Evolutionary conservation across 106 monocot genomes (phyloP), one percentile per base, ranked within the genome.

Genomic region (Dendrobium huoshanense): DNA sequence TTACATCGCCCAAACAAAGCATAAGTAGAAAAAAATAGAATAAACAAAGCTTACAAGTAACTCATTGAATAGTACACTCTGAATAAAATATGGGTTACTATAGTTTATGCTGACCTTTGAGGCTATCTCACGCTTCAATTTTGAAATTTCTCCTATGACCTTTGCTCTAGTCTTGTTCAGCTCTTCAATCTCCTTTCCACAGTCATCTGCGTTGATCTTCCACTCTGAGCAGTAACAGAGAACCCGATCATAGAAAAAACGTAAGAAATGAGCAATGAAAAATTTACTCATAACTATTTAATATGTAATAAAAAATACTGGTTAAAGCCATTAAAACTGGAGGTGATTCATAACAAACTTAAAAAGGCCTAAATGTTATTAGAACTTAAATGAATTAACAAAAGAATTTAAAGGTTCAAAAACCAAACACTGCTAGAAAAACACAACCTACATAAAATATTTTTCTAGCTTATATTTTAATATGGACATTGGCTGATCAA

Each of bases 201-300:
- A 95, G 54, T 85, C 88, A 88, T 99, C 95, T 19, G 95, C 84
- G 82, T 91, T 92, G 15, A 85, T 45, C 83, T 95, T 99, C 95
- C 91, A 88, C 43, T 86, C 99, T 99, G 82, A 67, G 82, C 2
- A 77, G 37, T 29, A 41, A 33, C 77, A 82, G 40, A 78, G 4
- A 78, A 16, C 42, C 20, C 80, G 22, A 10, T 41, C 43, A 79
- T 72, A 47, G 20, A 77, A 67, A 29, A 45, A 74, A 41, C 40
- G 1, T 76, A n/a, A 49, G 18, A 64, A 78, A 37, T 11, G 11
- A 82, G 51, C 55, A 77, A 54, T 54, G 25, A 48, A 79, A 44
- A 37, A 4, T 37, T 22, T 33, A 18, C 18, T 56, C 17, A 27
- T 43, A 59, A 77, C 44, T 51, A 55, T 56, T 31, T 43, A 43